Evolutionary conservation across 257 asterid genomes (phyloP), one percentile per base, ranked within the genome.

Genomic region (Solanum acaule): DNA sequence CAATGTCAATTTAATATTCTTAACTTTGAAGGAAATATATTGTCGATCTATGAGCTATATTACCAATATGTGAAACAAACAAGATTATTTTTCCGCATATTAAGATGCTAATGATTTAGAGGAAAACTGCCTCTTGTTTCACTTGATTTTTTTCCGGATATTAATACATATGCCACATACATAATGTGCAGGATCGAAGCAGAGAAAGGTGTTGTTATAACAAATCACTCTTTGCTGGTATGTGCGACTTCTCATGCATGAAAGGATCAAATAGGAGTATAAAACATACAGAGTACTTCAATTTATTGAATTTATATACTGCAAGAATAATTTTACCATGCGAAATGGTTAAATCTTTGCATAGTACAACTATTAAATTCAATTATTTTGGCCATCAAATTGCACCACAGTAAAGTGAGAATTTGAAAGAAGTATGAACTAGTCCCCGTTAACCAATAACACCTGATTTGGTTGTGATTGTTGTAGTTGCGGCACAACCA

Each of bases 121-220:
- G 40, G 68, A 81, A 16, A 81, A 27, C 27, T 46, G 11, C 85
- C 85, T 72, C 40, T 44, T 85, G 35, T 46, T 70, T 61, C 82
- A 23, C 37, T 81, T 73, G 88, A 71, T 72, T 61, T 31, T 61
- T 61, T 25, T 78, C 14, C 23, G 31, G 86, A 82, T 59, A 71
- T 70, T 22, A 76, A 59, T 75, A 61, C 31, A 52, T 56, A 68
- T 77, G 83, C 89, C 63, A 75, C 46, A 83, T 88, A 88, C 88
- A 72, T 91, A 78, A 52, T 92, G 89, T 86, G 88, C 98, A 97
- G 98, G 99, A 94, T 93, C 86, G 99, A 97, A 93, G 93, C 98
- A 87, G 99, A 97, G 93, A 97, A 96, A 93, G 99, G 99, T 87
- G 89, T 96, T 92, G 92, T 96, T 91, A 91, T 97, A 91, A 95